Percentiles rank a stretch among this genome's conserved stretches.
Conservation (phyloP, 306 rosid genomes). For the Ziziphus jujuba region DNA sequence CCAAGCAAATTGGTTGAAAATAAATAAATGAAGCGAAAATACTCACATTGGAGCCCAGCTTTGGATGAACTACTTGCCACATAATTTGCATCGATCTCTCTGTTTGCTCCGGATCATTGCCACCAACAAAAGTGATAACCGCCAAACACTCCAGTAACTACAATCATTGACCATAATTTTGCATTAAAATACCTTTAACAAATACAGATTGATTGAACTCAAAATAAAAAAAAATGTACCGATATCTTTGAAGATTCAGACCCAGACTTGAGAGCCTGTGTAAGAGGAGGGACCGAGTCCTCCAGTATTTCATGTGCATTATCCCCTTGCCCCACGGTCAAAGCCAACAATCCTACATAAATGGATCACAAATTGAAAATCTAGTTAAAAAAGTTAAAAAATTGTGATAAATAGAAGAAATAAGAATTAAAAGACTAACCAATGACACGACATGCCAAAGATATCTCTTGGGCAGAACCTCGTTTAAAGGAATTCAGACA, state of each 20-base stretch:
- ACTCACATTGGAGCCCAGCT: constrained; percentile 69
- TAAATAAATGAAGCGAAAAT: constrained; percentile 7
- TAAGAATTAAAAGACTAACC: constrained; percentile 47
- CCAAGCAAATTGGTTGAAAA: background rate
- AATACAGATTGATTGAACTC: background rate
- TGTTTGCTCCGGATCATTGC: constrained; percentile 75
- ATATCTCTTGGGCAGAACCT: constrained; percentile 74
- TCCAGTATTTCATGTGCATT: constrained; percentile 74
- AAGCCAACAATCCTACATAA: constrained; percentile 67
- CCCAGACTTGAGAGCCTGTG: constrained; percentile 62
- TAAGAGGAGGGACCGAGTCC: constrained; percentile 53
- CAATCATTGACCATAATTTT: constrained; percentile 26
- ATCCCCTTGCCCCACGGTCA: constrained; percentile 78
- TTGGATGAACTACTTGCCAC: constrained; percentile 96
- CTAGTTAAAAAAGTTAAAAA: background rate
- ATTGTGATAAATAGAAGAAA: background rate
- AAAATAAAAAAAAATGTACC: constrained; percentile 32
- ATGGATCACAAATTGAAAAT: constrained; percentile 2
- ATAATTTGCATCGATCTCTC: constrained; percentile 78
- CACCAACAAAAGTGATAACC: constrained; percentile 79
- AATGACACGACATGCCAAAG: constrained; percentile 74
- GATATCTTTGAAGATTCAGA: constrained; percentile 53
- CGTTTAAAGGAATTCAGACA: constrained; percentile 77
- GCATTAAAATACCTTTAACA: background rate
- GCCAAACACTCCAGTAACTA: constrained; percentile 94